These are phyloP conservation scores for Sarocladiaceae sp. DNA, from an alignment of 2,329 filamentous ascomycete genomes.

Conservation along the genomic window DNA sequence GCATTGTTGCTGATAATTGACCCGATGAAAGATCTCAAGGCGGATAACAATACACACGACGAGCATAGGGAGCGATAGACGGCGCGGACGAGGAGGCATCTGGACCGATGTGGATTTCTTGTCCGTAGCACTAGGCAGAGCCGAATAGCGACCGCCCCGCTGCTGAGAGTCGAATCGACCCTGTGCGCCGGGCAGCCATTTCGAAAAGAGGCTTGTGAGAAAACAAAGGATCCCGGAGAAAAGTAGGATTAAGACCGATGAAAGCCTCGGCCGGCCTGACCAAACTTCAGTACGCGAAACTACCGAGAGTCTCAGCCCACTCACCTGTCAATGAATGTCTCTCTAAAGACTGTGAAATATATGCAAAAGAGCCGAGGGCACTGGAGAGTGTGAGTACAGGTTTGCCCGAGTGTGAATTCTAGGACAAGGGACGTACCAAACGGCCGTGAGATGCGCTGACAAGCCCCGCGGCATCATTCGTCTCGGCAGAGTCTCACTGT, in stretches of 20 bases:
- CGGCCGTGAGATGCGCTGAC: conserved; percentile 4
- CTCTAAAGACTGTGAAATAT: conserved; percentile 41
- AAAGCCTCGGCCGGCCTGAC: conserved; percentile 45
- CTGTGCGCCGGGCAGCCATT: conserved; percentile 42
- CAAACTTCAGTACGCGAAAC: conserved; percentile 12
- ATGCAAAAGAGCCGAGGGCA: conserved; percentile 43
- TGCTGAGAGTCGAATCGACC: conserved; percentile 37
- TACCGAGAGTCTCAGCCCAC: conserved; percentile 5
- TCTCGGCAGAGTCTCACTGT: no score
- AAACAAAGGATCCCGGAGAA: conserved; percentile 39
- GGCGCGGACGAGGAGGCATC: conserved; percentile 41
- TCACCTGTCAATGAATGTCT: conserved; percentile 45
- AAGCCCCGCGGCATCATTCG: not conserved
- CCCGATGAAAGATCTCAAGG: conserved; percentile 42
- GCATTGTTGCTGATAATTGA: conserved; percentile 46
- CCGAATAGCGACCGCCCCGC: not conserved
- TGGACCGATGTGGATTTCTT: conserved; percentile 13
- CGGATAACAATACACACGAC: conserved; percentile 41
- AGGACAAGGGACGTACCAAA: not conserved
- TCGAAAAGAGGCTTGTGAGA: conserved; percentile 35
- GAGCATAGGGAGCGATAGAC: conserved; percentile 40
- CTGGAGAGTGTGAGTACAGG: conserved; percentile 21
- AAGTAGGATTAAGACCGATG: conserved; percentile 41
- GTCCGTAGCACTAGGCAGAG: not conserved
- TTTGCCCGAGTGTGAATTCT: not conserved